phyloP scores from a whole-genome alignment of 208 protist genomes.

The Trypanosoma lewisi region DNA sequence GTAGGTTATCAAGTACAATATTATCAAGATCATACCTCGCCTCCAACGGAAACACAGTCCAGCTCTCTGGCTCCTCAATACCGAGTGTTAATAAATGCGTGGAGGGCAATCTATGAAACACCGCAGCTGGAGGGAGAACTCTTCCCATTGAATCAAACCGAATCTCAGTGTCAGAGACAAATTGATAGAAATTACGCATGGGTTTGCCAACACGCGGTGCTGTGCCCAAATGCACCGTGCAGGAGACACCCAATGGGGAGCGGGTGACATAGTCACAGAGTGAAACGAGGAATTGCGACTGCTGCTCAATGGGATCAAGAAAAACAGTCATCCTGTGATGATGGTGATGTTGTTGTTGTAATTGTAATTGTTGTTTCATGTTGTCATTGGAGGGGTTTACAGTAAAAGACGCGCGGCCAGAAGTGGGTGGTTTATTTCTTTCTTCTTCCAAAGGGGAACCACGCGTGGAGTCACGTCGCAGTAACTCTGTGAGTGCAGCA shows the following conservation, averaged over 20 bases:
- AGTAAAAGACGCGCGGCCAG: conserved; percentile 2
- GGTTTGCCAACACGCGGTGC: conserved; percentile 53
- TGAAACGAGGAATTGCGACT: conserved; percentile 81
- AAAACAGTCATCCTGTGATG: conserved; percentile 66
- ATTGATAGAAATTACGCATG: conserved; percentile 91
- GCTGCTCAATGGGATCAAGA: conserved; percentile 86
- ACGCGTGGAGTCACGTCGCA: neutral
- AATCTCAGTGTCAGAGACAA: conserved; percentile 59
- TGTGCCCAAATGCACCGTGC: conserved; percentile 82
- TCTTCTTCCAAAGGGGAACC: conserved; percentile 18
- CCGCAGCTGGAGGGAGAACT: conserved; percentile 47
- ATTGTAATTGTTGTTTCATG: conserved; percentile 1
- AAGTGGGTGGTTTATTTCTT: neutral
- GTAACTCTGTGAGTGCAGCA: conserved; percentile 26
- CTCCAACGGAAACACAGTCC: conserved; percentile 78
- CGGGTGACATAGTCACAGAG: conserved; percentile 63
- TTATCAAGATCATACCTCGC: conserved; percentile 95
- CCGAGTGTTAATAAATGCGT: conserved; percentile 68
- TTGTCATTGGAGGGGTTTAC: neutral
- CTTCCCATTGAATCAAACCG: conserved; percentile 74
- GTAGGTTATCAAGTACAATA: conserved; percentile 84
- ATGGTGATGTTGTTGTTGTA: no score
- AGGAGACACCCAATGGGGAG: conserved; percentile 36
- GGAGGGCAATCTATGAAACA: conserved; percentile 54
- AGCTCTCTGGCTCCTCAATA: conserved; percentile 89